Evolutionary conservation across 2,329 filamentous ascomycete species (phyloP), one percentile per base, ranked within the genome.

Genomic region (Paraphoma chrysanthemicola): DNA sequence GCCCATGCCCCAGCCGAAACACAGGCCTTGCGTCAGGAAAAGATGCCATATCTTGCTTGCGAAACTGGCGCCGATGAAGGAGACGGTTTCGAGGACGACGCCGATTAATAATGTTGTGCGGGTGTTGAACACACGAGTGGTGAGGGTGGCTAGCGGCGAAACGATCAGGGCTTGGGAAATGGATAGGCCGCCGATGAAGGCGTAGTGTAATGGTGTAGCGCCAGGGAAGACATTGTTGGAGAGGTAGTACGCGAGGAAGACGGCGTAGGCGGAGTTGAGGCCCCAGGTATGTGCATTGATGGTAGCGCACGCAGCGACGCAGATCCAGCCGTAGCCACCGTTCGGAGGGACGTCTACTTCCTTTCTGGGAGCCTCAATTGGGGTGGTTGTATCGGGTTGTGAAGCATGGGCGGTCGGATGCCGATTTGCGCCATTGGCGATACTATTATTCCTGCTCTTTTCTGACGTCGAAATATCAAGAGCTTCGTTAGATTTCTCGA

Each of bases 1-100:
- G 0, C 91, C 91, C 83, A 94, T 89, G 3, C 90, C 91, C 18
- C 89, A 74, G n/a, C 91, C 91, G 60, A 94, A 93, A 51, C 87
- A 85, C 2, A 93, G 69, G 4, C 91, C 91, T 70, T 94, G 91
- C 6, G 83, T 85, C 0, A 94, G 82, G 54, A 93, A 88, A 0
- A 95, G 81, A 36, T 94, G 90, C 88, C 90, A 93, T 54, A 91
- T 88, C 53, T 85, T 69, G 14, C 72, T 79, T 0, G 89, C 85
- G 65, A 92, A 93, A 12, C 87, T 90, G 7, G 91, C 90, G 1
- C 85, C 86, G 44, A 93, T 84, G 57, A 93, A 83, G 18, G 86
- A 87, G 8, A 80, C 77, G 44, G 87, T 83, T 72, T 91, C 85
- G 45, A 93, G 78, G 1, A 86, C 72, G 1, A 88, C 82, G 11